Evolutionary conservation across 2,329 filamentous ascomycete genomes (phyloP), one percentile per base, ranked within the genome.

Genomic region (Orbilia brochopaga): DNA sequence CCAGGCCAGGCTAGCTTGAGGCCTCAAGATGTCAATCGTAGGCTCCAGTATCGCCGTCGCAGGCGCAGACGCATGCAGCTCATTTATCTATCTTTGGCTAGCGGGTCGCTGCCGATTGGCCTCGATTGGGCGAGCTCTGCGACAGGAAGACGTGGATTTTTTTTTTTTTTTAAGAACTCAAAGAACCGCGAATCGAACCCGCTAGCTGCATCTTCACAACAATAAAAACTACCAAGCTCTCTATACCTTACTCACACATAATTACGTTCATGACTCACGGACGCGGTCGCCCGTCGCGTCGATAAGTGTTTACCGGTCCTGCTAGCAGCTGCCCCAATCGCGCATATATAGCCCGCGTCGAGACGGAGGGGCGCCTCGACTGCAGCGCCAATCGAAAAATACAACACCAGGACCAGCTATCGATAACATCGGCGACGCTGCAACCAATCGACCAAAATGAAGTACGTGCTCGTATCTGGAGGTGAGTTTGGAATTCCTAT

Each of bases 381-480:
- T 24, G 30, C 2, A 7, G 42, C 42, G 35, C 35, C 15, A 42
- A 27, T 48, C 1, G 32, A 23, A 53, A 72, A 65, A 60, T 65
- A 55, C 60, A 72, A 65, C 60, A 64, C 44, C n/a, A 21, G 23
- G 42, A 35, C 30, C 1, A 51, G 27, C 40, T 27, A n/a, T 17
- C 24, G 42, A 35, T 32, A 44, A 19, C 40, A 19, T 37, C 24
- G 32, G 48, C 23, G 40, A 55, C 19, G 15, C 24, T 32, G 6
- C 23, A 58, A 54, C n/a, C 37, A 13, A 46, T 32, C 27, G 27
- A 7, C 10, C 60, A 65, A 82, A 78, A 92, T 91, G 89, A 90
- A 91, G 83, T 91, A 91, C 83, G 87, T 92, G 80, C 83, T 91
- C 75, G 88, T 91, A 76, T 90, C 88, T 76, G 89, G 89, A 84